Conservation (phyloP, 768 basidiomycete genomes). For the Auriculariales sp. region DNA sequence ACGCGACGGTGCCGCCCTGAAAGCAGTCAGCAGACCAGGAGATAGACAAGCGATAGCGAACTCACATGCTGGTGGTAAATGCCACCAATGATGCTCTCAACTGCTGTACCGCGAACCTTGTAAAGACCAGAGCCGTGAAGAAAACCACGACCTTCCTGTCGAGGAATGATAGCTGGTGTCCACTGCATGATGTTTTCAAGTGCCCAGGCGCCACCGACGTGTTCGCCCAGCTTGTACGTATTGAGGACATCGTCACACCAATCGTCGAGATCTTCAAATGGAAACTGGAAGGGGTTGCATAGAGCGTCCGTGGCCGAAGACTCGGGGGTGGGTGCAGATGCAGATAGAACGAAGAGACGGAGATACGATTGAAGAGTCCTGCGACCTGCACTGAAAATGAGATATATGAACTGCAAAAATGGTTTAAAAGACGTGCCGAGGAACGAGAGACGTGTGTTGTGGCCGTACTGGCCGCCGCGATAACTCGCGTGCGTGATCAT, state of each 20-base stretch:
- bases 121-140: constrained; percentile 48
- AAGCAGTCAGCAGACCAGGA: constrained; percentile 12
- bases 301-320: background rate
- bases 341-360: constrained; percentile 40
- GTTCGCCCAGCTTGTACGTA: constrained; percentile 57
- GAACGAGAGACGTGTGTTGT: constrained; percentile 60
- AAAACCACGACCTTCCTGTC: constrained; percentile 17
- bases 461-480: constrained; percentile 42
- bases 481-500: constrained; percentile 72
- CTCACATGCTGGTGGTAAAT: constrained; percentile 71
- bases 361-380: constrained; percentile 66
- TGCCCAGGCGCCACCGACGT: constrained; percentile 62
- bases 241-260: constrained; percentile 45
- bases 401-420: background rate
- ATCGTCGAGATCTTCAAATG: constrained; percentile 35
- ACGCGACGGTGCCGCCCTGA: constrained; percentile 25
- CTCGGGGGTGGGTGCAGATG: constrained; percentile 24
- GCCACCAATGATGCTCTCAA: constrained; percentile 63
- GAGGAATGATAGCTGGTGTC: constrained; percentile 40
- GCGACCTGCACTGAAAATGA: constrained; percentile 33
- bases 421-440: constrained; percentile 36
- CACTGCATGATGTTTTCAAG: constrained; percentile 62
- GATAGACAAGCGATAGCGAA: constrained; percentile 7
- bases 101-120: constrained; percentile 65
- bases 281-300: constrained; percentile 23